Evolutionary conservation across 371 early-diverging fungal genomes (phyloP).

Genomic region (Apophysomyces trapeziformis): DNA sequence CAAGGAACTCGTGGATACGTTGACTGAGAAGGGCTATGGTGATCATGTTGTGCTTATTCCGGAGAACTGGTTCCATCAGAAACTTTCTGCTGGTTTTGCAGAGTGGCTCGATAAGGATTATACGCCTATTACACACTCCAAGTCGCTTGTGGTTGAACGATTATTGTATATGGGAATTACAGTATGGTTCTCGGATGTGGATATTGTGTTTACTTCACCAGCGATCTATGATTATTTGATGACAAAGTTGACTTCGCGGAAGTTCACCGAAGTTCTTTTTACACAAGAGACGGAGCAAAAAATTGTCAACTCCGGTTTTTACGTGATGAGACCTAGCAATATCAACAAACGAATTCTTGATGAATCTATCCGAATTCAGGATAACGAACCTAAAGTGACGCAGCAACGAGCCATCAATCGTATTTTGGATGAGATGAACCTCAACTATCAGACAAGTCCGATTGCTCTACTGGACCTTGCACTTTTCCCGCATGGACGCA

Average conservation of each 20-base stretch:
- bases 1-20: conserved; percentile 27
- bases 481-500: conserved; percentile 52
- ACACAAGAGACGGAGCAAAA: conserved; percentile 51
- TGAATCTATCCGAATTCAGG: conserved; percentile 48
- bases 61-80: conserved; percentile 39
- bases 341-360: conserved; percentile 48
- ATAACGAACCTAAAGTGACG: conserved; percentile 48
- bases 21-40: conserved; percentile 29
- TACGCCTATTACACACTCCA: conserved; percentile 44
- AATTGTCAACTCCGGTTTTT: conserved; percentile 53
- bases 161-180: conserved; percentile 41
- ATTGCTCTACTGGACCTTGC: conserved; percentile 44
- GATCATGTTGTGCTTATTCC: conserved; percentile 41
- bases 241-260: conserved; percentile 37
- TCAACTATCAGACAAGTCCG: conserved; percentile 44
- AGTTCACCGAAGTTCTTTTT: conserved; percentile 41
- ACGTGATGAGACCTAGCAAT: conserved; percentile 49
- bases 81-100: conserved; percentile 31
- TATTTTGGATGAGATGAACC: conserved; percentile 43
- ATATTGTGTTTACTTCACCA: conserved; percentile 51
- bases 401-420: conserved; percentile 57
- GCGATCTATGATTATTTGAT: conserved; percentile 44
- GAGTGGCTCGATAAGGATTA: conserved; percentile 34
- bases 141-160: conserved; percentile 44
- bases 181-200: conserved; percentile 58